A percentile compares a stretch with the other conserved stretches of the same genome.
These are phyloP conservation scores for Lanmaoa pseudosensibilis DNA, from an alignment of 768 basidiomycete species.

Conservation along the genomic window DNA sequence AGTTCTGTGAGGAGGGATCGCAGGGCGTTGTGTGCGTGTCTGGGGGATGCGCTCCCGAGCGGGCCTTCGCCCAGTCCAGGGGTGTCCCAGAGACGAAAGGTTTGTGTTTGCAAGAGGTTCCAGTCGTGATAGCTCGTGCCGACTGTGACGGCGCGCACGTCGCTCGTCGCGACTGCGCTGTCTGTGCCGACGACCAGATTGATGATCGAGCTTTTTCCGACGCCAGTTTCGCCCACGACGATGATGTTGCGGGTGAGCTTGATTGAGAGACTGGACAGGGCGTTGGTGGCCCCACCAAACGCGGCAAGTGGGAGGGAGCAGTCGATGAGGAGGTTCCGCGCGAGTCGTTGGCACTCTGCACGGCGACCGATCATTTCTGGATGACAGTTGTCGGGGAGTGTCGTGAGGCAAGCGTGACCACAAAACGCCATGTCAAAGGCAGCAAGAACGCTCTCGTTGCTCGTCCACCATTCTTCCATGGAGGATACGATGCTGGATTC, in stretches of 20 bases:
- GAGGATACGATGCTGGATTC: constrained; percentile 10
- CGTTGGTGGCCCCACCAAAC: not conserved
- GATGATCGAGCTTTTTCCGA: constrained; percentile 24
- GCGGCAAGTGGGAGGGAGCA: constrained; percentile 16
- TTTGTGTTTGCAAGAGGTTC: constrained; percentile 20
- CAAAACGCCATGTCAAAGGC: constrained; percentile 16
- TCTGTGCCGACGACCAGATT: constrained; percentile 19
- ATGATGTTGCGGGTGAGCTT: constrained; percentile 34
- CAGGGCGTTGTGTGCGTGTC: constrained; percentile 18
- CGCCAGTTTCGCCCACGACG: constrained; percentile 41
- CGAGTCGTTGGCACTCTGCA: constrained; percentile 18
- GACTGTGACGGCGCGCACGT: constrained; percentile 18
- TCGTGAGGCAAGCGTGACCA: constrained; percentile 27
- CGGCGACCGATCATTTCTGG: constrained; percentile 19
- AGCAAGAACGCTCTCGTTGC: not conserved
- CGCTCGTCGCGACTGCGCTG: constrained; percentile 16
- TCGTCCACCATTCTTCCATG: constrained; percentile 28
- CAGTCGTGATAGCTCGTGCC: constrained; percentile 27
- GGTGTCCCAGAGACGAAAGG: constrained; percentile 28
- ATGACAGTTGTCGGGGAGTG: constrained; percentile 20
- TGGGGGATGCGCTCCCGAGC: constrained; percentile 6
- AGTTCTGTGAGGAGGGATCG: constrained; percentile 26
- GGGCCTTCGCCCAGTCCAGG: constrained; percentile 21
- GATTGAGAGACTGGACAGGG: constrained; percentile 10
- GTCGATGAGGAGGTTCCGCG: constrained; percentile 23